Conservation (phyloP, 352 stramenopile species). For the Nothophytophthora sp. region DNA sequence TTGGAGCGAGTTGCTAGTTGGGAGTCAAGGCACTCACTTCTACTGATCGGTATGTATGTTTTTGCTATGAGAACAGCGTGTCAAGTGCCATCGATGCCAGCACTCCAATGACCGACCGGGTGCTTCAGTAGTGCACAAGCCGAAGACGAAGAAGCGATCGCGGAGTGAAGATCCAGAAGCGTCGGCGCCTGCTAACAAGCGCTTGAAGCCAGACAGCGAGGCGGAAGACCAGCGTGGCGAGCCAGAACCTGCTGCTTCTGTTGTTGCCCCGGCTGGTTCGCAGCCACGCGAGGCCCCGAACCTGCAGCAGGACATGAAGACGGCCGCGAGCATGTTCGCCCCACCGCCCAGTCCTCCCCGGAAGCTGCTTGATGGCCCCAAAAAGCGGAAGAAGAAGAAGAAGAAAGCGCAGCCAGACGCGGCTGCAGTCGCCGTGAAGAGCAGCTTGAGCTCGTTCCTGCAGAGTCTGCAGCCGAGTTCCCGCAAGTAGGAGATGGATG, state of each 20-base stretch:
- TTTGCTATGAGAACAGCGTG: slow-evolving; percentile 25
- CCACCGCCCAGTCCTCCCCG: slow-evolving; percentile 54
- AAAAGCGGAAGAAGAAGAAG: slow-evolving; percentile 78
- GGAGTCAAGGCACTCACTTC: too few relatives aligned
- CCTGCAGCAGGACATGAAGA: slow-evolving; percentile 9
- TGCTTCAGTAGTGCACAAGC: slow-evolving; percentile 49
- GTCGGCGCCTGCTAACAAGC: slow-evolving; percentile 21
- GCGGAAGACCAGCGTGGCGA: not conserved
- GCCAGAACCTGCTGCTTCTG: not conserved
- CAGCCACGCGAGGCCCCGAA: too few relatives aligned
- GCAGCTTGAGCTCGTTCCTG: slow-evolving; percentile 64
- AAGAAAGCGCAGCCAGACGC: slow-evolving; percentile 26
- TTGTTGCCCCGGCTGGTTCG: not conserved
- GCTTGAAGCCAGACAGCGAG: slow-evolving; percentile 18
- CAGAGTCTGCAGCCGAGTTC: slow-evolving; percentile 38
- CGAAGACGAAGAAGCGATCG: slow-evolving; percentile 48
- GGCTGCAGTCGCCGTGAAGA: slow-evolving; percentile 57
- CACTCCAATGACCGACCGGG: slow-evolving; percentile 48
- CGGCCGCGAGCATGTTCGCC: slow-evolving; percentile 45
- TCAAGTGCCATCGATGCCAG: slow-evolving; percentile 57
- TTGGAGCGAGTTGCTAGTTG: too few relatives aligned
- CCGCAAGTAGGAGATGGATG: slow-evolving; percentile 17
- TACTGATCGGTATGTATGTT: slow-evolving; percentile 2
- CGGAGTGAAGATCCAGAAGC: slow-evolving; percentile 4
- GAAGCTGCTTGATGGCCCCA: slow-evolving; percentile 70